Conservation (phyloP, 345 rosid genomes). For the Cardamine occulta region DNA sequence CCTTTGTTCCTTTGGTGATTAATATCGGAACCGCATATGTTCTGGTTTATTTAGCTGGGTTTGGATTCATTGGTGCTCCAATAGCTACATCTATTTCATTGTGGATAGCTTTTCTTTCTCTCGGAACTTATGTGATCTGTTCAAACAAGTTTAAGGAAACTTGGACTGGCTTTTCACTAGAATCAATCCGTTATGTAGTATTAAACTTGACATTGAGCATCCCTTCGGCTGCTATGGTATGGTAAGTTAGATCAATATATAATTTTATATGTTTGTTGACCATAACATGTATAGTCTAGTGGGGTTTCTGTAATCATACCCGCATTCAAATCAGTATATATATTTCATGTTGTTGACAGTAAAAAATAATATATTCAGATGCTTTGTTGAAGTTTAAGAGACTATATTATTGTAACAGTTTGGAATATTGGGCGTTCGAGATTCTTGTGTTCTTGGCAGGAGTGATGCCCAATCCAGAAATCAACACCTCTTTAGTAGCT, state of each 20-base stretch:
- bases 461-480: conserved; percentile 62
- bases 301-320: background rate
- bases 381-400: conserved; percentile 12
- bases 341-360: background rate
- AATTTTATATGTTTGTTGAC: background rate
- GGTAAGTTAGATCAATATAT: conserved; percentile 49
- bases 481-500: conserved; percentile 67
- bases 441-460: conserved; percentile 78
- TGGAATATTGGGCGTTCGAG: conserved; percentile 89
- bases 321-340: background rate
- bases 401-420: conserved; percentile 40
- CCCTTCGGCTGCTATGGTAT: conserved; percentile 80
- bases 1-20: conserved; percentile 49
- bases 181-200: conserved; percentile 45
- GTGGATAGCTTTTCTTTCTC: conserved; percentile 57
- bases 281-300: background rate
- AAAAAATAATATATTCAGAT: background rate
- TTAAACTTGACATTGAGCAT: conserved; percentile 56
- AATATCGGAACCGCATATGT: conserved; percentile 56
- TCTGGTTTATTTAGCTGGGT: conserved; percentile 47
- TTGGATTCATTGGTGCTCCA: conserved; percentile 74
- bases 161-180: conserved; percentile 61
- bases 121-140: conserved; percentile 52
- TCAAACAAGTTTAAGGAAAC: conserved; percentile 54
- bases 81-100: conserved; percentile 69